Evolutionary conservation across 2,329 filamentous ascomycete species (phyloP), one percentile per base, ranked within the genome.

Genomic region (Cladosporium halotolerans): DNA sequence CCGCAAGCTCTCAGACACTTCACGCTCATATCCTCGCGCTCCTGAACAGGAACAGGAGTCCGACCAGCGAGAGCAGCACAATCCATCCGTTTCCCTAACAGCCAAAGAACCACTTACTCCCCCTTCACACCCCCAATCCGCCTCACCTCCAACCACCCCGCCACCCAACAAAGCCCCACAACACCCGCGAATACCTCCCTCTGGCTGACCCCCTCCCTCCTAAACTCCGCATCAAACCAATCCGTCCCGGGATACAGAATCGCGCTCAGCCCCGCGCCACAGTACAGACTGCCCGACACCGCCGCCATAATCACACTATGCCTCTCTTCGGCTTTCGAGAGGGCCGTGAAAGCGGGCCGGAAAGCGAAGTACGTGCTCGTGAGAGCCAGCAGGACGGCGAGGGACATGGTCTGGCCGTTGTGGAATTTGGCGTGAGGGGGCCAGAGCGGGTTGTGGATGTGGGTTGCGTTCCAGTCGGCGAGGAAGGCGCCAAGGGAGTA

Each of bases 351-450:
- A 31, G 50, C 57, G 28, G 58, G 59, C 18, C 63, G 60, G 54
- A 60, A 71, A 4, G 66, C 59, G 49, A 69, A 72, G 57, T 72
- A 76, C 0, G 72, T 53, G 8, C 68, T 72, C 1, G 65, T 52
- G 4, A 69, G 48, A n/a, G 70, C 69, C 9, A 76, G 67, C 9
- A 68, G 53, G 0, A 75, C 58, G 1, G 74, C 74, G 45, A 75
- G 70, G 1, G 68, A 69, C 75, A 79, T 77, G 8, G 76, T 79
- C 61, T 79, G 77, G 4, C 73, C 75, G 58, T 78, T 78, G 66
- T 79, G 76, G 66, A 78, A 79, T 53, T 71, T 71, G 5, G 75
- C 76, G 61, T 79, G 76, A 0, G 74, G 74, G 1, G 74, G 71
- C 76, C 76, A 79, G 48, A 63, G 61, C 0, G 75, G 74, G 58